A percentile compares a stretch with the other conserved stretches of the same genome.
Evolutionary conservation across 1,284 basidiomycete genomes (phyloP).

Genomic region (Fomes fomentarius): DNA sequence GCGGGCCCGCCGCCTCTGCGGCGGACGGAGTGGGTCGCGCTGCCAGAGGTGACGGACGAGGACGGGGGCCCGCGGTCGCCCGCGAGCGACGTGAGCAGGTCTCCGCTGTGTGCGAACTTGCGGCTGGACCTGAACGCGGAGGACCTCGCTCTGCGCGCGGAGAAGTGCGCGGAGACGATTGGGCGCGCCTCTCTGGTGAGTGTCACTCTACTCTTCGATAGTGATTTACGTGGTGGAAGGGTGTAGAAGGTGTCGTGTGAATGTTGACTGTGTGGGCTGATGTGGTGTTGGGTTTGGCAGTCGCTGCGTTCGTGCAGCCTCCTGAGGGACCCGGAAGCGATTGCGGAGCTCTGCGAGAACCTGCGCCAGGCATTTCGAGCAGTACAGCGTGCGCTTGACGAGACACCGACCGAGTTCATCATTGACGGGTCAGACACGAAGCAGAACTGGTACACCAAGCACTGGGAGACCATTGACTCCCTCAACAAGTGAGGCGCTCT

Average conservation of each 20-base stretch:
- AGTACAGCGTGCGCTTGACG: conserved; percentile 24
- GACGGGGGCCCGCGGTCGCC: conserved; percentile 2
- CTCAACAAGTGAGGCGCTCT: conserved; percentile 21
- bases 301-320: conserved; percentile 27
- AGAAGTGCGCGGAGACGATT: conserved; percentile 24
- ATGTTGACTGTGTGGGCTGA: too few species aligned
- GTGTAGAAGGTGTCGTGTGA: background rate
- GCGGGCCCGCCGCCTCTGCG: conserved; percentile 16
- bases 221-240: too few species aligned
- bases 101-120: conserved; percentile 16
- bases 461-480: conserved; percentile 24
- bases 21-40: conserved; percentile 16
- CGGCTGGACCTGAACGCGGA: conserved; percentile 19
- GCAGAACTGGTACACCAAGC: conserved; percentile 26
- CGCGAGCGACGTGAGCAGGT: background rate
- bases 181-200: conserved; percentile 27
- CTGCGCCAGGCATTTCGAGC: conserved; percentile 14
- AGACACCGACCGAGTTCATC: conserved; percentile 19
- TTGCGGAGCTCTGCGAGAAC: conserved; percentile 21
- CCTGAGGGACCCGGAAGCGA: conserved; percentile 22
- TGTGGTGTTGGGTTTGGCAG: conserved; percentile 8
- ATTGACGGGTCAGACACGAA: conserved; percentile 15
- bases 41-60: conserved; percentile 21
- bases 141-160: conserved; percentile 19
- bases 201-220: background rate